Evolutionary conservation across 2,329 filamentous ascomycete species (phyloP), one percentile per base, ranked within the genome.

Genomic region (Monilinia fructigena): DNA sequence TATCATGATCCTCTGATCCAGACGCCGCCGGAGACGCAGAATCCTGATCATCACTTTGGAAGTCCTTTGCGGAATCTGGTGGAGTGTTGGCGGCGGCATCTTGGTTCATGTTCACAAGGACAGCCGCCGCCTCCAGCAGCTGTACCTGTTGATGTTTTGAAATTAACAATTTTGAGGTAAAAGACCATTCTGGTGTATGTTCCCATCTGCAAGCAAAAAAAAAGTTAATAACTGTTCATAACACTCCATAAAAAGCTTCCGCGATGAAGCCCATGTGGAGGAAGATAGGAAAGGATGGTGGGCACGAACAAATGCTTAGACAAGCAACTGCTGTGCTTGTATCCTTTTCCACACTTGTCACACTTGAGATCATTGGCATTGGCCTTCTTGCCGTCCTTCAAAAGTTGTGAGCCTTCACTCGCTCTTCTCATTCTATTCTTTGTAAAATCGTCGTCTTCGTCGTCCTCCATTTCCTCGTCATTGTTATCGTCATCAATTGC

Each of bases 321-420:
- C 84, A 99, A 88, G 88, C 95, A 99, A 84, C 95, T 98, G 88
- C 93, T 96, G 86, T 99, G 95, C 88, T 99, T 99, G 87, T 99
- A 99, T 81, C 93, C 93, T 86, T 99, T 99, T 80, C 94, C 94
- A 83, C 95, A 99, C 81, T 93, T 94, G 78, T 97, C 92, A 83
- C 95, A 99, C 80, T 91, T 92, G 77, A 99, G 87, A 79, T 98
- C 94, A 76, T 89, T 87, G 76, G 88, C 86, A 81, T 87, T 90
- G 79, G 86, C 85, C 81, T 92, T 93, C 82, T 87, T 89, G 72
- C 86, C 84, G 75, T 94, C 91, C 80, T 95, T 96, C 74, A 84
- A 82, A 70, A 94, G 83, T 73, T 90, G 88, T 72, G 94, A 91
- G 69, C 93, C 93, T 77, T 98, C 94, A 78, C 93, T 97, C 68